These are phyloP conservation scores for Diversispora eburnea DNA, from an alignment of 192 early-diverging fungal species.

Conservation along the genomic window DNA sequence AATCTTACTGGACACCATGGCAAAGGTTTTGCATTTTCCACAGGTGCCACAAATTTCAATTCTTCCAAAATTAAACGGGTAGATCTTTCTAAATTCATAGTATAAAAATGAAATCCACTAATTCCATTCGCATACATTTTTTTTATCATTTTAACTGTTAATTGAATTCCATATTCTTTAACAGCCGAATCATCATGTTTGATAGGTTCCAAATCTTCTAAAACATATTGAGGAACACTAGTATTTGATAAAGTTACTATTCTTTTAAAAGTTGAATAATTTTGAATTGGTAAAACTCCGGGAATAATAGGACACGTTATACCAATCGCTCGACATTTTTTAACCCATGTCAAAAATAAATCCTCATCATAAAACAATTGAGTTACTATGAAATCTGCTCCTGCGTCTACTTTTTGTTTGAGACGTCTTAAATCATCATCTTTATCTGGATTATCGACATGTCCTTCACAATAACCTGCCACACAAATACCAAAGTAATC, in stretches of 20 bases:
- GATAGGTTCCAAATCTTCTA: slow-evolving; percentile 79
- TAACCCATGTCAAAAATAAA: slow-evolving; percentile 75
- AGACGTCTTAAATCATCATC: slow-evolving; percentile 75
- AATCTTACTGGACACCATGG: slow-evolving; percentile 76
- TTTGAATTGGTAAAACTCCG: slow-evolving; percentile 94
- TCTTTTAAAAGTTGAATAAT: slow-evolving; percentile 83
- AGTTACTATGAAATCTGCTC: slow-evolving; percentile 93
- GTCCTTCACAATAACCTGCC: slow-evolving; percentile 97
- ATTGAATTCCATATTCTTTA: slow-evolving; percentile 84
- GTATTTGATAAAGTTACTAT: slow-evolving; percentile 85
- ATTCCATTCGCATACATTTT: slow-evolving; percentile 52
- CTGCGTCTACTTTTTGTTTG: slow-evolving; percentile 84
- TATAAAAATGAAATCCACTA: slow-evolving; percentile 88
- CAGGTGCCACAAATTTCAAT: slow-evolving; percentile 62
- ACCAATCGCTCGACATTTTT: slow-evolving; percentile 68
- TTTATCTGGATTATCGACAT: slow-evolving; percentile 71
- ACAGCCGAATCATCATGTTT: slow-evolving; percentile 95
- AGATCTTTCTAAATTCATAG: slow-evolving; percentile 85
- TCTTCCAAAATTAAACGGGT: slow-evolving; percentile 80
- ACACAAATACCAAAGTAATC: slow-evolving; percentile 97
- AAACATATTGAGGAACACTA: slow-evolving; percentile 71
- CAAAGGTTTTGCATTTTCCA: slow-evolving; percentile 63
- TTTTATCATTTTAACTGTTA: slow-evolving; percentile 75
- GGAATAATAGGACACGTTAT: slow-evolving; percentile 79
- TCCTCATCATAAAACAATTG: slow-evolving; percentile 91